Base-by-base conservation (phyloP, 306 rosid genomes). In the Nissolia schottii region DNA sequence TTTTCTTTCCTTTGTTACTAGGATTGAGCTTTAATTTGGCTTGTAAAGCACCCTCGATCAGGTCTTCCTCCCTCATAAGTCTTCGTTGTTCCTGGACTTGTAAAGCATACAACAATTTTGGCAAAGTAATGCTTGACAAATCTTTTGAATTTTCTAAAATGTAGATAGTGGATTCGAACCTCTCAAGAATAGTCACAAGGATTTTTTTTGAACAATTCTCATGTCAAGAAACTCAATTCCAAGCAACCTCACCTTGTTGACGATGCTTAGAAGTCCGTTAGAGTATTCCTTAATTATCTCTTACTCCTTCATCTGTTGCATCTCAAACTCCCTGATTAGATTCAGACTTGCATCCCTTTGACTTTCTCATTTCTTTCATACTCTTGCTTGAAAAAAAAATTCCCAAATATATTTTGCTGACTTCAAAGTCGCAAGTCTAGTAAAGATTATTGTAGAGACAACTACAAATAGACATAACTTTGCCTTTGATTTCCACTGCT, bases 291-390 rank as follows among this genome's bases (percentile, higher is more conserved):
- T n/a, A n/a, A n/a, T n/a, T n/a, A n/a, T n/a, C n/a, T n/a, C n/a
- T n/a, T n/a, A n/a, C 32, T 43, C 43, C 9, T 66, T 66, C n/a
- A 64, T 64, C 6, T 6, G 16, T 4, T 64, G 37, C 40, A 64
- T 24, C 41, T 66, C 71, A 7, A 66, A 45, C 37, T 46, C 58
- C n/a, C 5, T 8, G 23, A 45, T 66, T 43, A 66, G 46, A 46
- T 66, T 46, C 58, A 66, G 6, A 66, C 43, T 46, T 66, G 28
- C 28, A 46, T 66, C 71, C 58, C 71, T 46, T 66, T 66, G 24
- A 66, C 14, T 27, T 15, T 66, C 40, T 66, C 16, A 27, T 66
- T 25, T 43, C 71, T 57, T n/a, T n/a, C n/a, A n/a, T n/a, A n/a
- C n/a, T n/a, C n/a, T n/a, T n/a, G n/a, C n/a, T n/a, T n/a, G n/a